Percentiles rank a stretch among this genome's conserved stretches.
Conservation (phyloP, 1,284 basidiomycete species). For the Xerocomus minutiporus region DNA sequence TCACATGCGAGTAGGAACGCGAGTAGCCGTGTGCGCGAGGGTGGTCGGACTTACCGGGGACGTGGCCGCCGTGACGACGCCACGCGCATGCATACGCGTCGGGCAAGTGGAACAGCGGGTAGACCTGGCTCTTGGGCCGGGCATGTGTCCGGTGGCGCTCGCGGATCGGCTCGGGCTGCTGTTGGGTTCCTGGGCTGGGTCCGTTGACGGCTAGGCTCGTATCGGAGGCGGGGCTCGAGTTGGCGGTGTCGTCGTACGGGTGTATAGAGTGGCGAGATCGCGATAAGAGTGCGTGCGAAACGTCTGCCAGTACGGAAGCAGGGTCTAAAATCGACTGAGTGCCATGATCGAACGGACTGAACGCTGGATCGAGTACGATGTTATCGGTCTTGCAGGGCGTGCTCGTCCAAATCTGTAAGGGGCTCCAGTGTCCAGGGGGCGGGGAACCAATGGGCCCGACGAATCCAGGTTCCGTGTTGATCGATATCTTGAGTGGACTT, state of each 20-base stretch:
- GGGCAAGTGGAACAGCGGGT: conserved; percentile 15
- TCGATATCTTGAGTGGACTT: conserved; percentile 25
- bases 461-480: background rate
- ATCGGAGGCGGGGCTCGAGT: conserved; percentile 4
- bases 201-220: background rate
- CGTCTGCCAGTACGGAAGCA: conserved; percentile 1
- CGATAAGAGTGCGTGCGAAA: conserved; percentile 25
- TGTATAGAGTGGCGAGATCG: conserved; percentile 16
- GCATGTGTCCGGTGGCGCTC: background rate
- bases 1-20: conserved; percentile 10
- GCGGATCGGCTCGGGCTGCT: background rate
- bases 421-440: conserved; percentile 15
- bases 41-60: conserved; percentile 17
- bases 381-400: conserved; percentile 19
- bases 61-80: conserved; percentile 16
- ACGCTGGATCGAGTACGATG: background rate
- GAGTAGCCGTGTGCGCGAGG: background rate
- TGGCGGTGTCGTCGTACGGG: conserved; percentile 12
- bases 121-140: background rate
- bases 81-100: conserved; percentile 18
- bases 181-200: background rate
- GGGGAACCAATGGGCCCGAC: conserved; percentile 15
- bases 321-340: background rate
- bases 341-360: conserved; percentile 8
- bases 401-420: conserved; percentile 26